A percentile compares a stretch with the other conserved stretches of the same genome.
Conservation (phyloP, 805 yeast species). For the Cyberlindnera maclurae region DNA sequence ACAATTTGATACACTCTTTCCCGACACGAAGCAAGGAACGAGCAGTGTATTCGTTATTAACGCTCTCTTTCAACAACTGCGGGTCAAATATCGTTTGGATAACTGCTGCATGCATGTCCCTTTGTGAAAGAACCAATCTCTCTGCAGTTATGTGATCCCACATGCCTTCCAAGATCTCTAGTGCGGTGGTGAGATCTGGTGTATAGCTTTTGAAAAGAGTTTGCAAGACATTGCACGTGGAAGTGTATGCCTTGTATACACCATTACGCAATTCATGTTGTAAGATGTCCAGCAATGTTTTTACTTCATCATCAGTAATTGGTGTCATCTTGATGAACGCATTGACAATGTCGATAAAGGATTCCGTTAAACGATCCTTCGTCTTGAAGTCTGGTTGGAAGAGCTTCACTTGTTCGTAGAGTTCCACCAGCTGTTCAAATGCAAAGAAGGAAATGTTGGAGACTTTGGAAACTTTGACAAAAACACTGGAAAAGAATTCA, state of each 20-base stretch:
- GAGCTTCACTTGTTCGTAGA: slow-evolving; percentile 2
- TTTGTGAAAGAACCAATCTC: slow-evolving; percentile 59
- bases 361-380: slow-evolving; percentile 25
- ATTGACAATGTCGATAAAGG: slow-evolving; percentile 21
- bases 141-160: slow-evolving; percentile 57
- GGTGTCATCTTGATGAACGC: slow-evolving; percentile 18
- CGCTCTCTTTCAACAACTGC: slow-evolving; percentile 32
- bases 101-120: slow-evolving; percentile 49
- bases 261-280: slow-evolving; percentile 12
- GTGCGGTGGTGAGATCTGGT: slow-evolving; percentile 21
- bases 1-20: slow-evolving; percentile 36
- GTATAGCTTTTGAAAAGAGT: slow-evolving; percentile 13
- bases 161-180: slow-evolving; percentile 32
- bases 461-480: slow-evolving; percentile 12
- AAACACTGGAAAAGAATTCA: slow-evolving; percentile 23
- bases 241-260: slow-evolving; percentile 7
- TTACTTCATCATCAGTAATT: slow-evolving; percentile 14
- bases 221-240: slow-evolving; percentile 14
- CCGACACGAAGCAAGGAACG: slow-evolving; percentile 27
- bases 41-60: slow-evolving; percentile 23
- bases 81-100: slow-evolving; percentile 44
- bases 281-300: slow-evolving; percentile 13
- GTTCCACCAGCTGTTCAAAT: slow-evolving; percentile 10
- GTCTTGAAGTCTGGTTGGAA: slow-evolving; percentile 18
- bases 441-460: slow-evolving; percentile 6